Evolutionary conservation across 805 yeast species (phyloP), one percentile per base, ranked within the genome.

Genomic region (Sugiyamaella mastotermitis): DNA sequence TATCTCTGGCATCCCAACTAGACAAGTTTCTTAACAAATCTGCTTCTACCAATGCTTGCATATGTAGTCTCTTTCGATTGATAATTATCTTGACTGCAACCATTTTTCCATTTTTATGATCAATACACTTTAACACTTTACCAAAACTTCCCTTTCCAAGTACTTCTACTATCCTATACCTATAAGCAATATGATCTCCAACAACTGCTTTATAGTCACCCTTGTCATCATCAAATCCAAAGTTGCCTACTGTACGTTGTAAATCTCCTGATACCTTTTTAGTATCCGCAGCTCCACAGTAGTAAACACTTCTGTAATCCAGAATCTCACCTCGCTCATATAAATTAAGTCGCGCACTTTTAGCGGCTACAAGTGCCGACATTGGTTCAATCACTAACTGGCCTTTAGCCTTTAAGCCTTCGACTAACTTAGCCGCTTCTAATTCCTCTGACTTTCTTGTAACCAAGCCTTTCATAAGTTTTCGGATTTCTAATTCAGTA

Each of bases 91-190:
- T 85, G 15, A 86, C 65, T 0, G 95, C 94, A n/a, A 79, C 81
- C 8, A 66, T 38, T 18, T 61, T 61, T 5, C 74, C 69, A 3
- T 60, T 60, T 51, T 78, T 79, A 52, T 80, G 83, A 60, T 86
- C 95, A 16, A 61, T 56, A 43, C 87, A 80, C 40, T 72, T 66
- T 5, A 82, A 62, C 1, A 86, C 95, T 37, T 75, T 76, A 0
- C 95, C 95, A 64, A 85, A 85, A 30, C 88, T 77, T 5, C 95
- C 95, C 35, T 71, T 74, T 0, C 95, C 95, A 8, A 85, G 65
- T 1, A 66, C 57, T 2, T 65, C 57, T 15, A 72, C 36, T 3
- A 84, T 75, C 47, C 82, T 78, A 53, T 80, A 86, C 20, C 94
- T 61, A 56, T 78, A 85, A 38, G 80, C 80, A 30, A 85, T 72